Evolutionary conservation across 768 basidiomycete species (phyloP).

Genomic region (Suillus paluster): DNA sequence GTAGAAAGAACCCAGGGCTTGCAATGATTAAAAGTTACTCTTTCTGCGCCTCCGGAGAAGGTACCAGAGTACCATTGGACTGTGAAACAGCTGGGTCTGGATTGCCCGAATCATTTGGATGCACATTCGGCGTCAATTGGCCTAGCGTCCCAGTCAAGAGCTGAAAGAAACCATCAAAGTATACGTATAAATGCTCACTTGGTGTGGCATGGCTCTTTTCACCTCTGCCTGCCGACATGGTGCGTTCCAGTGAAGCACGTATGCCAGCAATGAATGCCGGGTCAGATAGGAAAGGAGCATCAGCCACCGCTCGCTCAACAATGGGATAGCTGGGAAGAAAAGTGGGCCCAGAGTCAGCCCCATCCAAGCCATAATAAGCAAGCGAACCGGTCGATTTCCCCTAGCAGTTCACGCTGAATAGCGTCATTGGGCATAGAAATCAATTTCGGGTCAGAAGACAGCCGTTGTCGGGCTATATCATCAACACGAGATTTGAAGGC

Average conservation of each 20-base stretch:
- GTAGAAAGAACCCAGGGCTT: background rate
- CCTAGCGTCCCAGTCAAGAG: constrained; percentile 2
- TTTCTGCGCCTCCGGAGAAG: background rate
- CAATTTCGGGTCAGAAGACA: constrained; percentile 57
- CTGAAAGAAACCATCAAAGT: background rate
- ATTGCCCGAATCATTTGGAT: background rate
- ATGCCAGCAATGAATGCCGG: constrained; percentile 48
- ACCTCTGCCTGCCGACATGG: constrained; percentile 46
- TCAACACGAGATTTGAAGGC: constrained; percentile 62
- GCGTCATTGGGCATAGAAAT: constrained; percentile 55
- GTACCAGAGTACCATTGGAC: background rate
- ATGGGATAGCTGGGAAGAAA: constrained; percentile 56
- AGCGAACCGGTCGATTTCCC: constrained; percentile 71
- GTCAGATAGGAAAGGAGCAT: constrained; percentile 54
- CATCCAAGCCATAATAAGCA: constrained; percentile 14
- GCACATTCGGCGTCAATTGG: background rate
- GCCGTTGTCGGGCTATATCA: constrained; percentile 60
- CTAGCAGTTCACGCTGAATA: constrained; percentile 65
- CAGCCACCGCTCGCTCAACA: constrained; percentile 63
- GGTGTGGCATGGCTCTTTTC: constrained; percentile 6
- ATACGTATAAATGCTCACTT: constrained; percentile 13
- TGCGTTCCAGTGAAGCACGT: constrained; percentile 46
- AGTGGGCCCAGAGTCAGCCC: background rate
- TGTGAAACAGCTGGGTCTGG: background rate
- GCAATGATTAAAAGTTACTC: background rate